Conservation (phyloP, 1,284 basidiomycete genomes). For the Abortiporus biennis region DNA sequence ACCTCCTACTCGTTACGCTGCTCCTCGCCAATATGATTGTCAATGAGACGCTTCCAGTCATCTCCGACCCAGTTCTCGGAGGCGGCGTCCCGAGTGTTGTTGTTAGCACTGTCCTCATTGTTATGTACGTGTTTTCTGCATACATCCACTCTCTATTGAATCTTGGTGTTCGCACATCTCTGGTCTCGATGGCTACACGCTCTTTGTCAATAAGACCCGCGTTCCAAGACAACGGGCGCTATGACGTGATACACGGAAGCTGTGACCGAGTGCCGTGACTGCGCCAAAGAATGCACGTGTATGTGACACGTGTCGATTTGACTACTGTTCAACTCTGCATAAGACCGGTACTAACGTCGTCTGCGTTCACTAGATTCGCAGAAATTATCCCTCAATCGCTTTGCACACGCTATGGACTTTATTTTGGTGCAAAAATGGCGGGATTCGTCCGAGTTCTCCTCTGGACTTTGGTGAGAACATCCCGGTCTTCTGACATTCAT, state of each 20-base stretch:
- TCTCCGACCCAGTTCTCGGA: slow-evolving; percentile 83
- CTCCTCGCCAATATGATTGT: slow-evolving; percentile 86
- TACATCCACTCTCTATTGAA: not conserved
- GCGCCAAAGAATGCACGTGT: not conserved
- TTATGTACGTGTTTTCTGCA: slow-evolving; percentile 54
- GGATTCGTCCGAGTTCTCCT: slow-evolving; percentile 70
- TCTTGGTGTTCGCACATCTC: too few relatives aligned
- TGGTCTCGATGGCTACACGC: not conserved
- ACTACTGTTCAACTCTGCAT: not conserved
- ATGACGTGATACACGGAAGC: not conserved
- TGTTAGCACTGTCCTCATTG: slow-evolving; percentile 81
- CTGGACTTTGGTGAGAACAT: slow-evolving; percentile 52
- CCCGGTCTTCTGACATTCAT: not conserved
- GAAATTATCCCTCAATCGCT: slow-evolving; percentile 91
- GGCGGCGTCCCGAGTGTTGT: slow-evolving; percentile 79
- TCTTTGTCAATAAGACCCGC: not conserved
- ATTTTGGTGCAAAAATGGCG: slow-evolving; percentile 88
- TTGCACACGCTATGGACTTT: slow-evolving; percentile 89
- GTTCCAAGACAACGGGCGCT: not conserved
- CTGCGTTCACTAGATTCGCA: slow-evolving; percentile 51
- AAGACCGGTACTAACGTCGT: not conserved
- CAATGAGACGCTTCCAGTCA: slow-evolving; percentile 89
- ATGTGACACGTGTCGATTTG: not conserved
- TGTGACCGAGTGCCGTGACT: not conserved
- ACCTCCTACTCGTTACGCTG: slow-evolving; percentile 78